Conservation (phyloP, 495 filamentous ascomycete species). For the Trichoderma reesei region DNA sequence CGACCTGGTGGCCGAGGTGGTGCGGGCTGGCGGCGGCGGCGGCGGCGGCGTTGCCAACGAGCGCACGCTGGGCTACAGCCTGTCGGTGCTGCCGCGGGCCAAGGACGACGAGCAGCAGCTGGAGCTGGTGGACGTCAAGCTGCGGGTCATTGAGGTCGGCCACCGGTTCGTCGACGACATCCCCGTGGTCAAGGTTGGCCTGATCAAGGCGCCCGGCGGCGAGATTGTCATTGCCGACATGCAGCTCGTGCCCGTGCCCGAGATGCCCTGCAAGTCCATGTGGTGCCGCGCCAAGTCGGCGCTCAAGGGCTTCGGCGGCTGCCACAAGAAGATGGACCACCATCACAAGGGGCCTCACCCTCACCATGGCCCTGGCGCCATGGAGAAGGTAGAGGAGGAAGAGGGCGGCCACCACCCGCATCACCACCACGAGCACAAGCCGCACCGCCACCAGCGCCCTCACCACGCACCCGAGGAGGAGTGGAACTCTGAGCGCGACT, state of each 20-base stretch:
- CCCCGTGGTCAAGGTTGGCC: constrained; percentile 32
- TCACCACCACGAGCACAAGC: constrained; percentile 14
- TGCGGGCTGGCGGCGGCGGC: constrained; percentile 10
- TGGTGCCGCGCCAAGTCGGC: constrained; percentile 36
- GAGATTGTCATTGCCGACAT: constrained; percentile 33
- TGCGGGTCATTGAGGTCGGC: constrained; percentile 44
- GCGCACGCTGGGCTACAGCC: constrained; percentile 20
- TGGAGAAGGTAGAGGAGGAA: constrained; percentile 8
- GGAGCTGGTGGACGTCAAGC: constrained; percentile 33
- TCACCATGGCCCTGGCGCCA: constrained; percentile 13
- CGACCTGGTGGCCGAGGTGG: constrained; percentile 22
- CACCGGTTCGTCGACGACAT: constrained; percentile 33
- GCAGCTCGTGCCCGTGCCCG: constrained; percentile 18
- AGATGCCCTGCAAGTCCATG: constrained; percentile 19
- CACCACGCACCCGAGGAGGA: constrained; percentile 18
- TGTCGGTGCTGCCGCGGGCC: constrained; percentile 12
- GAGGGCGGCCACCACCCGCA: constrained; percentile 7
- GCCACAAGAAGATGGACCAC: constrained; percentile 15
- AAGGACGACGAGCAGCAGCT: constrained; percentile 25
- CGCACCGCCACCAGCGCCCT: constrained; percentile 4
- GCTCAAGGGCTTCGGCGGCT: constrained; percentile 23
- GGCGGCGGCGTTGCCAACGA: constrained; percentile 10
- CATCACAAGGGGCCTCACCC: constrained; percentile 1
- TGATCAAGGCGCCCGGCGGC: constrained; percentile 34
- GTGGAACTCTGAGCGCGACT: constrained; percentile 17